Evolutionary conservation across 768 basidiomycete species (phyloP).

Genomic region (Boletus sp.): DNA sequence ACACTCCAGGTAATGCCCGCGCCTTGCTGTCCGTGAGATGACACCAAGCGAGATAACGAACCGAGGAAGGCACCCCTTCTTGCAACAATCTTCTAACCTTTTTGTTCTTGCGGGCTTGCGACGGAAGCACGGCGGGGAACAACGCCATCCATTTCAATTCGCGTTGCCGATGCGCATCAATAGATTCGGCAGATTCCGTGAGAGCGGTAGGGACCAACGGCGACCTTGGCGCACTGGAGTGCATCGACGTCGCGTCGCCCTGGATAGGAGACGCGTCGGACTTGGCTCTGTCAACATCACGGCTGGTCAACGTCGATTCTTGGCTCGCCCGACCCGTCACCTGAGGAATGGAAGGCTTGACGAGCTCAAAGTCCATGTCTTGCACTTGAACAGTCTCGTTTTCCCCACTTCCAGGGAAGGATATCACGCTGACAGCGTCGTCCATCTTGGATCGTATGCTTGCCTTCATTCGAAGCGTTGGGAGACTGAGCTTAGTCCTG

Average conservation of each 20-base stretch:
- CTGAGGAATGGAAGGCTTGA: slow-evolving; percentile 55
- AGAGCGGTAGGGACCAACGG: slow-evolving; percentile 16
- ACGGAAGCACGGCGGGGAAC: slow-evolving; percentile 52
- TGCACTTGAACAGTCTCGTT: slow-evolving; percentile 68
- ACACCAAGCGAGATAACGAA: slow-evolving; percentile 82
- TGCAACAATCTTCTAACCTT: slow-evolving; percentile 70
- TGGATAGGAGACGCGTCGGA: slow-evolving; percentile 22
- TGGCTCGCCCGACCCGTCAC: slow-evolving; percentile 47
- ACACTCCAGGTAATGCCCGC: slow-evolving; percentile 64
- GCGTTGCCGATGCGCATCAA: slow-evolving; percentile 67
- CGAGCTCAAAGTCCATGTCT: slow-evolving; percentile 79
- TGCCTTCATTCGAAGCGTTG: slow-evolving; percentile 52
- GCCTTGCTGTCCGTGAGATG: slow-evolving; percentile 76
- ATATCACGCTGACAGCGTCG: slow-evolving; percentile 27
- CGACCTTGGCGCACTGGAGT: slow-evolving; percentile 31
- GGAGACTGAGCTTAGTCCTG: slow-evolving; percentile 64
- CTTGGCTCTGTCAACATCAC: slow-evolving; percentile 18
- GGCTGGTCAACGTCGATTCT: slow-evolving; percentile 44
- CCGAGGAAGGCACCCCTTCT: slow-evolving; percentile 80
- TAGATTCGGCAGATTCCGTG: slow-evolving; percentile 24
- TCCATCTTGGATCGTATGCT: slow-evolving; percentile 29
- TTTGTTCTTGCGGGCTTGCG: slow-evolving; percentile 72
- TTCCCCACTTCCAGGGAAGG: slow-evolving; percentile 27
- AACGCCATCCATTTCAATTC: slow-evolving; percentile 75
- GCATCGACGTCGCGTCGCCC: slow-evolving; percentile 42